Evolutionary conservation across 1,284 basidiomycete species (phyloP).

Genomic region (Tylopilus orsonianus): DNA sequence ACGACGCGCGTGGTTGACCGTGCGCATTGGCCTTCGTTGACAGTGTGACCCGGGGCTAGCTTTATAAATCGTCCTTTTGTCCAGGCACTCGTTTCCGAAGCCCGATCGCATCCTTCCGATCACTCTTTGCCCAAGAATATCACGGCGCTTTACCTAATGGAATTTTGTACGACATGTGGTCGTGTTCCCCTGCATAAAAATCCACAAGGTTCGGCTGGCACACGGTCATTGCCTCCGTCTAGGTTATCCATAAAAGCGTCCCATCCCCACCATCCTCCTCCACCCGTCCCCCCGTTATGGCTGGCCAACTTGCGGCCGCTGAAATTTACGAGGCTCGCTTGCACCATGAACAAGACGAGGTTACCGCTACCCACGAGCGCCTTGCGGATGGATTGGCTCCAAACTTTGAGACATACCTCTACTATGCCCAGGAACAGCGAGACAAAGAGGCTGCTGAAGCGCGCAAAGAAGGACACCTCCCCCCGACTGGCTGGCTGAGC

Average conservation of each 20-base stretch:
- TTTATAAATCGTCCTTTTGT: neutral
- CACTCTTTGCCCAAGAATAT: neutral
- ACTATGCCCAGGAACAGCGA: constrained; percentile 32
- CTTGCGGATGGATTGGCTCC: constrained; percentile 26
- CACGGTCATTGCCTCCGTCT: constrained; percentile 1
- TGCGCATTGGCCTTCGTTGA: too few relatives aligned
- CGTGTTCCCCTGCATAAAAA: neutral
- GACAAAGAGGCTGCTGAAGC: constrained; percentile 31
- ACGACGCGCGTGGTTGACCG: neutral
- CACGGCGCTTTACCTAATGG: neutral
- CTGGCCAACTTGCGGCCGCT: constrained; percentile 16
- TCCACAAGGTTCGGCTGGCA: neutral
- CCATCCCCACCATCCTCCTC: neutral
- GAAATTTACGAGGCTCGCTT: constrained; percentile 21
- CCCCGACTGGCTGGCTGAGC: constrained; percentile 25
- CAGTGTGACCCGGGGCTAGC: neutral
- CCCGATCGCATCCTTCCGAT: neutral
- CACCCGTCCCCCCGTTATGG: constrained; percentile 17
- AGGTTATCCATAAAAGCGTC: constrained; percentile 13
- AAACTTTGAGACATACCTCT: constrained; percentile 35
- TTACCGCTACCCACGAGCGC: constrained; percentile 17
- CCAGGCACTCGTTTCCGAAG: neutral
- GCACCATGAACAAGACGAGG: constrained; percentile 10
- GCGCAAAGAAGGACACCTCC: constrained; percentile 33
- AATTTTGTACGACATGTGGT: constrained; percentile 2